Evolutionary conservation across 352 stramenopile species (phyloP).

Genomic region (Phytophthora colocasiae): DNA sequence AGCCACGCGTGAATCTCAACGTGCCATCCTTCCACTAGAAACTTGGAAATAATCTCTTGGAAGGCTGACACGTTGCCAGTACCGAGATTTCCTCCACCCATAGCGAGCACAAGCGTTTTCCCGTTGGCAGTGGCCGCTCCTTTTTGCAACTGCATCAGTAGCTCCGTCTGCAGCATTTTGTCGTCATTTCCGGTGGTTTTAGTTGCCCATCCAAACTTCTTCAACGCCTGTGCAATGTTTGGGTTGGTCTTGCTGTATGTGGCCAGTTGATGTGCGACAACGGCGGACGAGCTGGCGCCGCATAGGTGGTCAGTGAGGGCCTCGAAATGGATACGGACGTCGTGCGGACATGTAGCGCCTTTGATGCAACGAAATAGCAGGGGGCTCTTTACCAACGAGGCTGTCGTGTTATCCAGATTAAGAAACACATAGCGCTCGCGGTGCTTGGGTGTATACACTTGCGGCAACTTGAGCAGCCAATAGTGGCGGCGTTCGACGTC

Average conservation of each 20-base stretch:
- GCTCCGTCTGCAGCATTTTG: constrained; percentile 18
- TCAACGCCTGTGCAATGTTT: constrained; percentile 15
- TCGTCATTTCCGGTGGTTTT: constrained; percentile 7
- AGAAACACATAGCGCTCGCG: constrained; percentile 30
- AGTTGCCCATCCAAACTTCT: constrained; percentile 25
- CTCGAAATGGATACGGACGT: constrained; percentile 27
- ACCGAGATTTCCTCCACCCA: constrained; percentile 15
- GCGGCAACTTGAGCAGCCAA: constrained; percentile 19
- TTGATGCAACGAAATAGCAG: constrained; percentile 17
- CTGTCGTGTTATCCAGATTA: constrained; percentile 24
- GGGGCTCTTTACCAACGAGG: constrained; percentile 16
- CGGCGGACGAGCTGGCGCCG: constrained; percentile 1
- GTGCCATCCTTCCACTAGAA: constrained; percentile 23
- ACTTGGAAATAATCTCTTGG: constrained; percentile 26
- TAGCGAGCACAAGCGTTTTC: constrained; percentile 32
- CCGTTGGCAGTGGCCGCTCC: constrained; percentile 12
- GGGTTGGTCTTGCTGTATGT: constrained; percentile 19
- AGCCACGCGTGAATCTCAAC: constrained; percentile 39
- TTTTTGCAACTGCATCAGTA: constrained; percentile 23
- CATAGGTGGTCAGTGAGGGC: constrained; percentile 27
- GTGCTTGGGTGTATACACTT: constrained; percentile 22
- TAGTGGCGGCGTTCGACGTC: constrained; percentile 28
- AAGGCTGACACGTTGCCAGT: constrained; percentile 13
- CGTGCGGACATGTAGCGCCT: constrained; percentile 11
- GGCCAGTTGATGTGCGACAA: constrained; percentile 21